These are phyloP conservation scores for Phytophthora cactorum DNA, from an alignment of 352 stramenopile species.

Conservation along the genomic window DNA sequence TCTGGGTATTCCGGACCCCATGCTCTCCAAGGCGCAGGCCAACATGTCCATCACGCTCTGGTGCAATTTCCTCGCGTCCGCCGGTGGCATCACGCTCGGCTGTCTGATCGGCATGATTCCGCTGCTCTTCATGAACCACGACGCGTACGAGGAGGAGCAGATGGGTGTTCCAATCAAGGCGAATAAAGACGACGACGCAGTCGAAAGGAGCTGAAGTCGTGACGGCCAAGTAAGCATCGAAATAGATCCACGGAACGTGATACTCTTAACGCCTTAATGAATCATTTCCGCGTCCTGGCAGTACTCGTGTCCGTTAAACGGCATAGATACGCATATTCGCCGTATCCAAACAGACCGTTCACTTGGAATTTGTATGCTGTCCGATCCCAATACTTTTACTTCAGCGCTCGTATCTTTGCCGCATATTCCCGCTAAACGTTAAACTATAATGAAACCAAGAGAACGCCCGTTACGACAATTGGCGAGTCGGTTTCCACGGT, in stretches of 20 bases:
- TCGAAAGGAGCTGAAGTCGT: background rate
- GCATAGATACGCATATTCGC: constrained; percentile 24
- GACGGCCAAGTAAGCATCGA: constrained; percentile 5
- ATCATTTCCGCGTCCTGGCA: constrained; percentile 12
- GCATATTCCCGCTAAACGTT: constrained; percentile 21
- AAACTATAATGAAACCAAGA: constrained; percentile 33
- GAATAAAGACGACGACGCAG: constrained; percentile 9
- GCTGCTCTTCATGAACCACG: constrained; percentile 87
- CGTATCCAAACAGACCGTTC: background rate
- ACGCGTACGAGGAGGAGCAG: constrained; percentile 63
- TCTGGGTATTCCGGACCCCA: constrained; percentile 69
- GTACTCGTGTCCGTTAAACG: background rate
- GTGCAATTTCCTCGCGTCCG: constrained; percentile 80
- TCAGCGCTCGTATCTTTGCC: constrained; percentile 25
- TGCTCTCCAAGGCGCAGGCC: constrained; percentile 79
- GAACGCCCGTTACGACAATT: constrained; percentile 21
- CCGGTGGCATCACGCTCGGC: constrained; percentile 85
- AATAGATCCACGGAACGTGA: constrained; percentile 7
- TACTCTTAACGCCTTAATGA: constrained; percentile 17
- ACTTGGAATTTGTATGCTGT: constrained; percentile 34
- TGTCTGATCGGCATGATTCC: constrained; percentile 93
- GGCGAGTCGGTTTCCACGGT: constrained; percentile 3
- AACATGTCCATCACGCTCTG: constrained; percentile 79
- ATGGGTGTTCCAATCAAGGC: constrained; percentile 35
- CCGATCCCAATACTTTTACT: constrained; percentile 24